These are phyloP conservation scores for Monosporascus sp. DNA, from an alignment of 2,329 filamentous ascomycete genomes.

Conservation along the genomic window DNA sequence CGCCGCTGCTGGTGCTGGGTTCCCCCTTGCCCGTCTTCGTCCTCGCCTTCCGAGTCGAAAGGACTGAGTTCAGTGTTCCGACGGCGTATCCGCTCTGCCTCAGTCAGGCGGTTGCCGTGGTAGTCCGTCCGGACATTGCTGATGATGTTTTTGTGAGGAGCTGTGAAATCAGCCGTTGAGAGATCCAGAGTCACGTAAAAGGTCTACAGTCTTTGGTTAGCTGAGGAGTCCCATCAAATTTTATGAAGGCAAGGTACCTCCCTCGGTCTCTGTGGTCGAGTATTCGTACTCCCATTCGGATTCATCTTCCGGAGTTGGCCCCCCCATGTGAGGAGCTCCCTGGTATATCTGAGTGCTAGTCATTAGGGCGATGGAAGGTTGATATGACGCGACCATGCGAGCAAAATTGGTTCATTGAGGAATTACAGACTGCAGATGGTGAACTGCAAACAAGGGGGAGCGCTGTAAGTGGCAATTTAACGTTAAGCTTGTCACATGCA, in stretches of 20 bases:
- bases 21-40: background rate
- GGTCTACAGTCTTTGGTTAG: constrained; percentile 36
- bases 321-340: no score
- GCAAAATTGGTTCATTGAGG: background rate
- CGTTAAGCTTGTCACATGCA: no score
- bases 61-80: background rate
- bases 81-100: constrained; percentile 11
- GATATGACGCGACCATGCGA: constrained; percentile 5
- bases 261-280: constrained; percentile 58
- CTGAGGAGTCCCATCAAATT: background rate
- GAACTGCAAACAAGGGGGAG: background rate
- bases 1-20: background rate
- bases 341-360: constrained; percentile 16
- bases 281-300: constrained; percentile 65
- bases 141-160: constrained; percentile 33
- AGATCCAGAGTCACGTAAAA: constrained; percentile 61
- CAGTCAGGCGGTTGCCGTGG: constrained; percentile 31
- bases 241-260: constrained; percentile 39
- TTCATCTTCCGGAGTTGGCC: constrained; percentile 45
- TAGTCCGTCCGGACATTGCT: constrained; percentile 40
- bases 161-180: constrained; percentile 53
- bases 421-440: background rate
- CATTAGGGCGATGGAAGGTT: constrained; percentile 17
- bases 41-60: constrained; percentile 3
- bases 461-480: no score